Percentiles rank a stretch among this genome's conserved stretches.
Conservation (phyloP, 2,329 filamentous ascomycete genomes). For the Trichoderma afroharzianum region DNA sequence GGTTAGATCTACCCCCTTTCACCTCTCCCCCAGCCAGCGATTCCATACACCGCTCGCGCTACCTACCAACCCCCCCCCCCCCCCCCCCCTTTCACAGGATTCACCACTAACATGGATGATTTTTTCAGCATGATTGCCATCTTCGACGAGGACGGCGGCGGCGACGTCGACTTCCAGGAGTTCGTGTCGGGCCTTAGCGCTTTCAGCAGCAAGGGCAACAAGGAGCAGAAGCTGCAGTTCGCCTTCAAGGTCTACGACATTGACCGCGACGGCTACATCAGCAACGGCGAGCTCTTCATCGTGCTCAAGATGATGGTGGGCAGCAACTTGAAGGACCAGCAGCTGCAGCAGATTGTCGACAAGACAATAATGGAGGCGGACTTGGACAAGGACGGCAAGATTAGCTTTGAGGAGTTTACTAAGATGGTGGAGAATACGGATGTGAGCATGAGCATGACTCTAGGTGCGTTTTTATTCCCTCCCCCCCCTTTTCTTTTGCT, state of each 20-base stretch:
- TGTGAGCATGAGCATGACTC: constrained; percentile 70
- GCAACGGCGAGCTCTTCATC: constrained; percentile 98
- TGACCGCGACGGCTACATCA: constrained; percentile 96
- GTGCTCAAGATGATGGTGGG: constrained; percentile 99
- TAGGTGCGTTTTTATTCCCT: constrained; percentile 49
- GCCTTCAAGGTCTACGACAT: constrained; percentile 99
- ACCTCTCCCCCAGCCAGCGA: not conserved
- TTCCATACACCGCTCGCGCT: not conserved
- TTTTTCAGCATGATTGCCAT: constrained; percentile 87
- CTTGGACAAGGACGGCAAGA: constrained; percentile 91
- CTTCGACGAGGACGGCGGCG: constrained; percentile 97
- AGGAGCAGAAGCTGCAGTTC: constrained; percentile 96
- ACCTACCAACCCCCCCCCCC: too few relatives aligned
- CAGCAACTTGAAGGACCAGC: constrained; percentile 97
- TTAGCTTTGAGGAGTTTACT: constrained; percentile 98
- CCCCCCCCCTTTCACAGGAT: not conserved
- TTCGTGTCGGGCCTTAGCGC: constrained; percentile 94
- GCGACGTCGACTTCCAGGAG: constrained; percentile 97
- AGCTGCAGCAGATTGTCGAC: constrained; percentile 98
- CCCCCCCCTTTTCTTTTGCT: not conserved
- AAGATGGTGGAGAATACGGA: constrained; percentile 98
- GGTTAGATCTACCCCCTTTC: constrained; percentile 48
- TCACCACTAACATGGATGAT: not conserved
- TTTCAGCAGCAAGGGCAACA: constrained; percentile 97
- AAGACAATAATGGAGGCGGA: constrained; percentile 99